phyloP scores from a whole-genome alignment of 1,284 basidiomycete genomes.

The Fomitopsis pinicola region DNA sequence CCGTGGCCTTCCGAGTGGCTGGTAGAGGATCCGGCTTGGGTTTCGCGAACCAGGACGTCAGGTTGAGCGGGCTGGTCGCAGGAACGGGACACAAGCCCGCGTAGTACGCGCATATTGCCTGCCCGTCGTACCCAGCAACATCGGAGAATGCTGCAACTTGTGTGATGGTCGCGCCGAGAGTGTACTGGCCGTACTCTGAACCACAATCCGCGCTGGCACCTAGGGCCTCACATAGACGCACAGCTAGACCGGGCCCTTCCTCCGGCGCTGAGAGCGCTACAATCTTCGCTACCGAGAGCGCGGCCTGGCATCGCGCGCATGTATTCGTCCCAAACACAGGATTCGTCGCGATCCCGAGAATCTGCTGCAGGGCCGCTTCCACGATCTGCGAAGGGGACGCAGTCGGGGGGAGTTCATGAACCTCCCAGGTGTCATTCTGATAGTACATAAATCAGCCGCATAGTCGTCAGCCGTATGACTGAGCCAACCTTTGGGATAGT shows the following conservation, averaged over 20 bases:
- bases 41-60: slow-evolving; percentile 56
- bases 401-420: slow-evolving; percentile 57
- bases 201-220: slow-evolving; percentile 50
- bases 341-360: slow-evolving; percentile 48
- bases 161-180: slow-evolving; percentile 54
- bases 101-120: slow-evolving; percentile 53
- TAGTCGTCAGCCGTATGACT: not conserved
- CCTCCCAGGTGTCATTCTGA: slow-evolving; percentile 55
- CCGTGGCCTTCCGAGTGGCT: slow-evolving; percentile 48
- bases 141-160: slow-evolving; percentile 67
- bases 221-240: slow-evolving; percentile 59
- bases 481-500: slow-evolving; percentile 42
- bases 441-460: not conserved
- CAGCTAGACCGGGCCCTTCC: slow-evolving; percentile 52
- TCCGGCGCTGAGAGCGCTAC: slow-evolving; percentile 59
- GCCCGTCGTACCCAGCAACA: slow-evolving; percentile 64
- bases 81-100: slow-evolving; percentile 47
- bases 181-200: slow-evolving; percentile 41
- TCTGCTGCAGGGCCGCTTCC: slow-evolving; percentile 47
- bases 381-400: slow-evolving; percentile 42
- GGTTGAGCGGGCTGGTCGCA: slow-evolving; percentile 45
- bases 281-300: slow-evolving; percentile 63
- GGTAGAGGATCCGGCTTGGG: slow-evolving; percentile 68
- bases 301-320: slow-evolving; percentile 61
- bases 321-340: slow-evolving; percentile 44